Evolutionary conservation across 2,329 filamentous ascomycete genomes (phyloP).

Genomic region (Fusarium brevicatenulatum): DNA sequence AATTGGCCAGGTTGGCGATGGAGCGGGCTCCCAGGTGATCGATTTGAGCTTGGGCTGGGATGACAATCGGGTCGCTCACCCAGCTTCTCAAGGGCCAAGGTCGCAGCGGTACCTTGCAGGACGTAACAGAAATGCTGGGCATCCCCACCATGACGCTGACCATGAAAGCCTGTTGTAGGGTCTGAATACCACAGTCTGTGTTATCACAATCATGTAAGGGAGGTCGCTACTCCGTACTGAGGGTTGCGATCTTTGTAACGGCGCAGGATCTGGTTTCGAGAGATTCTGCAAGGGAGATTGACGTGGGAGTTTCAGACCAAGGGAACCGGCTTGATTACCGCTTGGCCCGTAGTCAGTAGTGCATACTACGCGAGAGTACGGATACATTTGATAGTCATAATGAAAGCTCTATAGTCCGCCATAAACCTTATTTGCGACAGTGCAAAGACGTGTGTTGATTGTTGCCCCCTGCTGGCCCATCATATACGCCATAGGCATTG

Average conservation of each 20-base stretch:
- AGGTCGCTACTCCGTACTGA: neutral
- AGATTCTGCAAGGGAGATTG: conserved; percentile 28
- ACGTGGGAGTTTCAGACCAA: conserved; percentile 6
- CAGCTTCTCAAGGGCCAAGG: conserved; percentile 1
- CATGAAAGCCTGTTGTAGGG: conserved; percentile 2
- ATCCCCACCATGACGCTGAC: conserved; percentile 13
- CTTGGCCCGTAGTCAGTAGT: conserved; percentile 12
- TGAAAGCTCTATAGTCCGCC: neutral
- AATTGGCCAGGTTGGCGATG: conserved; percentile 16
- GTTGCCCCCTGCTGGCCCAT: neutral
- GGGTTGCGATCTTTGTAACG: neutral
- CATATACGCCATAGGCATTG: neutral
- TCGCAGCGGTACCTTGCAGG: conserved; percentile 36
- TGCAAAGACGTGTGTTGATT: neutral
- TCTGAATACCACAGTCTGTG: neutral
- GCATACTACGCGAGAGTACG: conserved; percentile 10
- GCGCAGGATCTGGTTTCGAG: conserved; percentile 13
- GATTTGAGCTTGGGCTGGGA: conserved; percentile 5
- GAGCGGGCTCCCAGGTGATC: conserved; percentile 2
- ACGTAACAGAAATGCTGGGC: conserved; percentile 6
- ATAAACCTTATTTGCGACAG: neutral
- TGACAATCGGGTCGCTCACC: neutral
- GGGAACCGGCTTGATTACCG: conserved; percentile 8
- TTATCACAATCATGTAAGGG: conserved; percentile 21
- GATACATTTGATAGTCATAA: neutral